These are phyloP conservation scores for Ajuga chamaepitys DNA, from an alignment of 257 asterid genomes.

Conservation along the genomic window DNA sequence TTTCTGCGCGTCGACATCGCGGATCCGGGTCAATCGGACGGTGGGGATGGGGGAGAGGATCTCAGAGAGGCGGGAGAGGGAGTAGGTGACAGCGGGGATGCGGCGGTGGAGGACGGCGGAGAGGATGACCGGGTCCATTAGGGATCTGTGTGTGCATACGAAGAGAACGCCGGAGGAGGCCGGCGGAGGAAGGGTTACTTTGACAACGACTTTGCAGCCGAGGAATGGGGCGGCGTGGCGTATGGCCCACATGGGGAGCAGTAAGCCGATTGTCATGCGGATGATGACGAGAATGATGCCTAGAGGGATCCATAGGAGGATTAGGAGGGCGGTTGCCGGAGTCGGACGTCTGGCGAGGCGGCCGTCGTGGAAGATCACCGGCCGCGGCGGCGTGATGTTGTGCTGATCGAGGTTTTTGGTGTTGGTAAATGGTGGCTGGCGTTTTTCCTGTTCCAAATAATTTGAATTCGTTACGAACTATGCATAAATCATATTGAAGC, in stretches of 20 bases:
- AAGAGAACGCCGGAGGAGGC: constrained; percentile 59
- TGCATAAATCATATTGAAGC: not conserved
- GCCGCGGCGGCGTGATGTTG: constrained; percentile 44
- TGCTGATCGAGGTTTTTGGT: not conserved
- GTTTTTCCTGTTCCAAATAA: constrained; percentile 33
- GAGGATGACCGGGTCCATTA: constrained; percentile 81
- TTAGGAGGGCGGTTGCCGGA: constrained; percentile 51
- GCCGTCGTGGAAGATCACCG: constrained; percentile 93
- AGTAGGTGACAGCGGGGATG: constrained; percentile 81
- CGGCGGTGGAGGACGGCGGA: constrained; percentile 65
- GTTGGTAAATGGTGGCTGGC: constrained; percentile 27
- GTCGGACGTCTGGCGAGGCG: constrained; percentile 76
- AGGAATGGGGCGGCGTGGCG: constrained; percentile 41
- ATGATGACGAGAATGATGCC: constrained; percentile 48
- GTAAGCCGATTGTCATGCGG: constrained; percentile 49
- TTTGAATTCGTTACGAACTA: no score
- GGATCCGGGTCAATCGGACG: constrained; percentile 58
- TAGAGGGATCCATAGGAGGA: constrained; percentile 68
- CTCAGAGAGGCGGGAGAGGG: constrained; percentile 65
- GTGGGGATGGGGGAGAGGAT: constrained; percentile 84
- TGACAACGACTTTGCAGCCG: constrained; percentile 57
- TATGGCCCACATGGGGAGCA: constrained; percentile 48
- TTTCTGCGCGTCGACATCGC: constrained; percentile 56
- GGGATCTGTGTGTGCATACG: constrained; percentile 79
- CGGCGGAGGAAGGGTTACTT: constrained; percentile 66